Conservation (phyloP, 345 rosid species). For the Litchi chinensis region DNA sequence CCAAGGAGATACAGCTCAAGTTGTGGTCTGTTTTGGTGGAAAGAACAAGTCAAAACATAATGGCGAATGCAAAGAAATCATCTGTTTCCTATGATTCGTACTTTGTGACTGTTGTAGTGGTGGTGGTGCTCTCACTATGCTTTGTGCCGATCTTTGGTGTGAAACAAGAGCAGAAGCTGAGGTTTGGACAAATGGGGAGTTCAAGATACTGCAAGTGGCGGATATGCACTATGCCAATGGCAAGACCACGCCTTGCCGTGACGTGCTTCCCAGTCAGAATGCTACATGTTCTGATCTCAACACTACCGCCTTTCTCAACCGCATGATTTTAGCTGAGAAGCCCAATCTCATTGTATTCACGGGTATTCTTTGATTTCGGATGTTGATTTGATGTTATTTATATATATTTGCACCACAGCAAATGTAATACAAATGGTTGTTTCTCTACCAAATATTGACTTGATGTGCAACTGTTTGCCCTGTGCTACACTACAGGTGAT, state of each 20-base stretch:
- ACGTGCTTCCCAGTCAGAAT: constrained; percentile 53
- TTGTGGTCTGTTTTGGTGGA: not conserved
- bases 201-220: constrained; percentile 91
- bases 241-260: constrained; percentile 49
- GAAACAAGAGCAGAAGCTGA: constrained; percentile 38
- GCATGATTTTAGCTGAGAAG: constrained; percentile 75
- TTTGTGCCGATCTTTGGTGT: constrained; percentile 23
- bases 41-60: not conserved
- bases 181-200: constrained; percentile 59
- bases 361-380: constrained; percentile 37
- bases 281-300: constrained; percentile 78
- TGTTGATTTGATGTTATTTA: not conserved
- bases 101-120: not conserved
- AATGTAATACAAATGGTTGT: not conserved
- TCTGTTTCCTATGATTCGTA: not conserved
- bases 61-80: not conserved
- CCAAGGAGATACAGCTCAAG: not conserved
- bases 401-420: too few species aligned
- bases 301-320: constrained; percentile 69
- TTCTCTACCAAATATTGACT: not conserved
- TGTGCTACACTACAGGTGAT: constrained; percentile 52
- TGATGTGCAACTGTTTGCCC: not conserved
- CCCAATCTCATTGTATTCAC: constrained; percentile 89
- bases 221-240: constrained; percentile 91
- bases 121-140: constrained; percentile 22